Conservation (phyloP, 345 rosid species). For the Sonneratia caseolaris region DNA sequence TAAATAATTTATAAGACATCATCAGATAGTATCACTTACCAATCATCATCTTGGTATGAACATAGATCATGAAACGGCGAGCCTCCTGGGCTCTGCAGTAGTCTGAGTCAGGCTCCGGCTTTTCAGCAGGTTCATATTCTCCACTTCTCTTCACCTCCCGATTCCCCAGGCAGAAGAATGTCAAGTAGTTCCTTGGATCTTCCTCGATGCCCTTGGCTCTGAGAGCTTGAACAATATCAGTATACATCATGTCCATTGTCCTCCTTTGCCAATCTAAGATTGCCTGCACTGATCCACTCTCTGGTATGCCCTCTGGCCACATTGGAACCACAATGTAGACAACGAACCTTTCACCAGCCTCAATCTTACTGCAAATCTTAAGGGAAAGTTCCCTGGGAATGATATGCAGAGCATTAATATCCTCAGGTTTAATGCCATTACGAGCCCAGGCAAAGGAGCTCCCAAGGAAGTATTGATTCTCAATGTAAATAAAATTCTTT, state of each 20-base stretch:
- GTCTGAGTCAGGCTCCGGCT: slow-evolving; percentile 81
- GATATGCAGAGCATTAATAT: slow-evolving; percentile 70
- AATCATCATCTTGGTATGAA: slow-evolving; percentile 96
- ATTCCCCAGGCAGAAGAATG: slow-evolving; percentile 94
- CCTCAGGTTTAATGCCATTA: slow-evolving; percentile 83
- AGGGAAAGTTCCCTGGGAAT: slow-evolving; percentile 92
- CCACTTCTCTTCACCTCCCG: slow-evolving; percentile 80
- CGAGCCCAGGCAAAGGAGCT: slow-evolving; percentile 81
- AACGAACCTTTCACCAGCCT: slow-evolving; percentile 70
- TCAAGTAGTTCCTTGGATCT: slow-evolving; percentile 78
- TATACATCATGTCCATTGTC: slow-evolving; percentile 97
- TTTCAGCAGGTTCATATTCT: slow-evolving; percentile 77
- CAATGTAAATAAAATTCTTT: slow-evolving; percentile 86
- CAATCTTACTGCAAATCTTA: slow-evolving; percentile 89
- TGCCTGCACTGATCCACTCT: slow-evolving; percentile 87
- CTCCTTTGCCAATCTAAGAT: slow-evolving; percentile 95
- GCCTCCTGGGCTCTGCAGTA: slow-evolving; percentile 84
- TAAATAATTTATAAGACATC: background rate
- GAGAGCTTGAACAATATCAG: slow-evolving; percentile 67
- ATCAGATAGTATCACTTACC: slow-evolving; percentile 31
- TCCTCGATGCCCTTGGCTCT: slow-evolving; percentile 54
- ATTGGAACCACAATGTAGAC: slow-evolving; percentile 89
- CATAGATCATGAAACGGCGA: slow-evolving; percentile 96
- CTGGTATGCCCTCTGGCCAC: slow-evolving; percentile 99
- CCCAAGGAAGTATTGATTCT: slow-evolving; percentile 96